These are phyloP conservation scores for Rhytidiadelphus loreus DNA, from an alignment of 225 moss, liverwort and hornwort species.

Conservation along the genomic window DNA sequence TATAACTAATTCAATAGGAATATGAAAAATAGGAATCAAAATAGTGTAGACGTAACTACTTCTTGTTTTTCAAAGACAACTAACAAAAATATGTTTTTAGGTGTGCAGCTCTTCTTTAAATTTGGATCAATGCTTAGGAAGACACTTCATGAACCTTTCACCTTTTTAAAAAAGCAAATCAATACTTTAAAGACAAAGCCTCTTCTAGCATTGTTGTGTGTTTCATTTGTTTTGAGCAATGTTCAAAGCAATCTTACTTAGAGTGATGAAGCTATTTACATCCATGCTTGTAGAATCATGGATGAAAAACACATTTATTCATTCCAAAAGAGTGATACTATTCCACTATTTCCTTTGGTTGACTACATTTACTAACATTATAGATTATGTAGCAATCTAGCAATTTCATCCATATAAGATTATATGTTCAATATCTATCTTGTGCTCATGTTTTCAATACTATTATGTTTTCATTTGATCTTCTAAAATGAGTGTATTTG, in stretches of 20 bases:
- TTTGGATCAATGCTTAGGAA: background rate
- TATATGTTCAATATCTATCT: background rate
- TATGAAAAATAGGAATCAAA: background rate
- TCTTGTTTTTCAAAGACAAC: background rate
- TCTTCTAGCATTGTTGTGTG: background rate
- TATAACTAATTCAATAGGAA: background rate
- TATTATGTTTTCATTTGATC: background rate
- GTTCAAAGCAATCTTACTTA: fast-evolving
- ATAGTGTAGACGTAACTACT: fast-evolving
- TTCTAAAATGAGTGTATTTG: background rate
- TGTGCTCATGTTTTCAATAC: background rate
- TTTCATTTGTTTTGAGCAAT: background rate
- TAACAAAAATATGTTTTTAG: background rate
- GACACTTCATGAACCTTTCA: fast-evolving
- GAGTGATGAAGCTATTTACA: background rate
- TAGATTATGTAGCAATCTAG: background rate
- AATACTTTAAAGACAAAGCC: background rate
- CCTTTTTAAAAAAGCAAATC: background rate
- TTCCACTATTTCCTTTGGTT: background rate
- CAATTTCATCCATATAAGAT: background rate
- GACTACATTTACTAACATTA: background rate
- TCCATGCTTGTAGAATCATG: background rate
- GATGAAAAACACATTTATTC: background rate
- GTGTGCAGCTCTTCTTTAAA: no score
- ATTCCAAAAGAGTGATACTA: background rate